Conservation (phyloP, 164 flowering plant species). For the Stephania cephalantha region DNA sequence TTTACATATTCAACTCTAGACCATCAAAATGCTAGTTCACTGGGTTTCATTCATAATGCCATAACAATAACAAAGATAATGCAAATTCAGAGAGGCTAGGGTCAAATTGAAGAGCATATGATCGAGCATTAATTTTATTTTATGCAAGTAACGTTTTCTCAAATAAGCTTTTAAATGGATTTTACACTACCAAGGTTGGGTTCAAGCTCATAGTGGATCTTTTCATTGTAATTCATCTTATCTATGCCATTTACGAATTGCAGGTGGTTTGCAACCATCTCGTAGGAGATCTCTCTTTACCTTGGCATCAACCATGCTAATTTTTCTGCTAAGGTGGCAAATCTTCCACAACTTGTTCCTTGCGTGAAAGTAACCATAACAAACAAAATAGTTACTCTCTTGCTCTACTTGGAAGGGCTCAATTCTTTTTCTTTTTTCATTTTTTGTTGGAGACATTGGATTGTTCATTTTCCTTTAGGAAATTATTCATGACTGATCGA, state of each 20-base stretch:
- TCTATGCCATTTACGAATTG: slow-evolving; percentile 8
- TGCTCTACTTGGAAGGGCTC: neutral
- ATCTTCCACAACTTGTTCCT: slow-evolving; percentile 49
- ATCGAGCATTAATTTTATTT: no score
- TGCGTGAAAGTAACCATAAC: slow-evolving; percentile 50
- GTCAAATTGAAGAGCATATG: no score
- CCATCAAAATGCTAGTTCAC: no score
- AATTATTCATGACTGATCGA: slow-evolving; percentile 44
- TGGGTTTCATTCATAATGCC: no score
- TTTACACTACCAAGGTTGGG: no score
- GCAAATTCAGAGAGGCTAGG: no score
- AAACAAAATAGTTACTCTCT: slow-evolving; percentile 37
- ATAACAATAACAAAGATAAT: no score
- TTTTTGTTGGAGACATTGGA: neutral
- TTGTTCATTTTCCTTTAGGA: neutral
- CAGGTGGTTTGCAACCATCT: slow-evolving; percentile 63
- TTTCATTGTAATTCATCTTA: no score
- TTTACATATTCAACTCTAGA: no score
- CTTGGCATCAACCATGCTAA: slow-evolving; percentile 73
- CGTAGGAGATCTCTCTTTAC: slow-evolving; percentile 78
- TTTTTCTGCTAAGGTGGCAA: slow-evolving; percentile 60
- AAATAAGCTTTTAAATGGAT: no score
- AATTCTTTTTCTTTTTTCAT: neutral
- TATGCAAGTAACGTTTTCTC: no score
- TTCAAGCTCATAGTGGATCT: no score